Base-by-base conservation (phyloP, 108 stramenopile genomes). In the Parietichytrium sp. region DNA sequence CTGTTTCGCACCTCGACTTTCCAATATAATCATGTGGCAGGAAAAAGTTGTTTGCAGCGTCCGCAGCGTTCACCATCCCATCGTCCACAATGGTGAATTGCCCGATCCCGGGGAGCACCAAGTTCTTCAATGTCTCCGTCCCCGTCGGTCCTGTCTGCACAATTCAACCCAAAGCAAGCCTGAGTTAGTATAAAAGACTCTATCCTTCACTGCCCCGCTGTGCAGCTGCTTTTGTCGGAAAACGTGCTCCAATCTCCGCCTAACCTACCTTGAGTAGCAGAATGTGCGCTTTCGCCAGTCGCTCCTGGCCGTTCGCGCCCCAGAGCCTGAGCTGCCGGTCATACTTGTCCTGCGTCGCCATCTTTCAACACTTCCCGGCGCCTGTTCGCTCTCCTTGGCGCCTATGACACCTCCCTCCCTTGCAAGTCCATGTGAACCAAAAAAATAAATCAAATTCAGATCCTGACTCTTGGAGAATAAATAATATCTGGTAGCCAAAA, bases 301-400 rank as follows among this genome's bases (percentile, higher is more conserved):
- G 16, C 8, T 26, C 30, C 49, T 99, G 99, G 8, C 99, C 99
- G 15, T 93, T 81, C 47, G 95, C 88, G 27, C 98, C 98, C 99
- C 99, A 99, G 48, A 99, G 93, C 8, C 99, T 94, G 47, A 97
- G 93, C 87, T 99, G 99, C 10, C 99, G 92, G 91, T 99, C 99
- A 88, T 99, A 99, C 85, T 99, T 99, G 88, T 98, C 88, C 77
- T 82, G 85, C 23, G 95, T 95, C 15, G n/a, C n/a, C n/a, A n/a
- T n/a, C n/a, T n/a, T n/a, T n/a, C n/a, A n/a, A n/a, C n/a, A n/a
- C n/a, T n/a, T n/a, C n/a, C n/a, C n/a, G n/a, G n/a, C n/a, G n/a
- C n/a, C n/a, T n/a, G n/a, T n/a, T n/a, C n/a, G n/a, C n/a, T n/a
- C n/a, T n/a, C n/a, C n/a, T n/a, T n/a, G n/a, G n/a, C n/a, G n/a